Conservation (phyloP, 139 green algal genomes). For the Picochlorum sp. region DNA sequence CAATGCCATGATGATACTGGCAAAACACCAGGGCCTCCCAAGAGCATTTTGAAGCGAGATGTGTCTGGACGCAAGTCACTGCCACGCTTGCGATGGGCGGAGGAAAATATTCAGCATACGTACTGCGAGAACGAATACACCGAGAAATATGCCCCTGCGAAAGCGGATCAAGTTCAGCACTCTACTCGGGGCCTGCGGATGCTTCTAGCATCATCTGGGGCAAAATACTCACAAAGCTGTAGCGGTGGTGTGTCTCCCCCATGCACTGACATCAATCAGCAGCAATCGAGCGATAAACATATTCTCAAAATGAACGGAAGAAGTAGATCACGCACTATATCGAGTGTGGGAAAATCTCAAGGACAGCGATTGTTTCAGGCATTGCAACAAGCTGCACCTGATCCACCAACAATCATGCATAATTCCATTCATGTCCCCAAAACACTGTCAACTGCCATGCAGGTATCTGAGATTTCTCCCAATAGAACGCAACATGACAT, state of each 20-base stretch:
- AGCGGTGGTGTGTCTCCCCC: too few species aligned
- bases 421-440: background rate
- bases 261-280: too few species aligned
- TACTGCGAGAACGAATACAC: background rate
- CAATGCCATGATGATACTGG: background rate
- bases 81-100: background rate
- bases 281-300: too few species aligned
- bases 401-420: background rate
- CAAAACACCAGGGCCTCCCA: background rate
- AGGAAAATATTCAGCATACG: background rate
- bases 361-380: background rate
- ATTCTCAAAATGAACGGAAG: too few species aligned
- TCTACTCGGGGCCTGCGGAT: background rate
- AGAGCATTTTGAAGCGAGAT: slow-evolving; percentile 23
- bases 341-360: background rate
- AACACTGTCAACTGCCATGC: background rate
- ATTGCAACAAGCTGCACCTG: background rate
- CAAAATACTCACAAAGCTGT: too few species aligned
- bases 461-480: background rate
- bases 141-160: background rate
- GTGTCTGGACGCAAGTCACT: background rate
- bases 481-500: background rate
- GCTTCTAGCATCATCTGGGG: slow-evolving; percentile 1
- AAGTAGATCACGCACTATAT: too few species aligned
- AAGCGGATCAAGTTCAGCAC: background rate